Conservation (phyloP, 176 grass and related monocot species). For the Carex pumila region DNA sequence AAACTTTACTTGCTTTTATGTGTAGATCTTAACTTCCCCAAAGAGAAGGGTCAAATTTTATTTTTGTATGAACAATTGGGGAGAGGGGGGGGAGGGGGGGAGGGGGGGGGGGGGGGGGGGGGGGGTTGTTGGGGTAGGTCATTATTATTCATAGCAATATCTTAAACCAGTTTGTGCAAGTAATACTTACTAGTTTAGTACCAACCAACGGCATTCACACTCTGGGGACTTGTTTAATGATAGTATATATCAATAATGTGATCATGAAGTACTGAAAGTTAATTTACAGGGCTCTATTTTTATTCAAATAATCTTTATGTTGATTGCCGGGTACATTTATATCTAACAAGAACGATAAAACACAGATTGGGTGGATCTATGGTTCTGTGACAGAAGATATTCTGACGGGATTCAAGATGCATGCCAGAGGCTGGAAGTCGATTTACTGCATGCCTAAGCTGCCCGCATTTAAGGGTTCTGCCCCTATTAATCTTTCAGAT, state of each 20-base stretch:
- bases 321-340: background rate
- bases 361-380: constrained; percentile 96
- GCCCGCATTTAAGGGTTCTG: constrained; percentile 79
- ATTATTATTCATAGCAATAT: background rate
- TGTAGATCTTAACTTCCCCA: background rate
- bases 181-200: background rate
- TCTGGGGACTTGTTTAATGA: background rate
- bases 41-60: background rate
- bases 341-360: constrained; percentile 10
- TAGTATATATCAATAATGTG: background rate
- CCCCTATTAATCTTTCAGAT: constrained; percentile 92
- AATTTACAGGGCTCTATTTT: background rate
- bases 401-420: constrained; percentile 92
- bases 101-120: no score
- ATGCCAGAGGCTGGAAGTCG: constrained; percentile 81
- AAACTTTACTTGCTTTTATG: background rate
- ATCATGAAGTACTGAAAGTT: background rate
- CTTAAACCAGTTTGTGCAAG: background rate
- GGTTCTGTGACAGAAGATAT: constrained; percentile 95
- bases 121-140: background rate
- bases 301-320: background rate
- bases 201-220: background rate
- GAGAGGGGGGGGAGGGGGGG: no score
- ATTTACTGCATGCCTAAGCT: constrained; percentile 89
- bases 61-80: background rate